These are phyloP conservation scores for Leccinum obscurum DNA, from an alignment of 768 basidiomycete genomes.

Conservation along the genomic window DNA sequence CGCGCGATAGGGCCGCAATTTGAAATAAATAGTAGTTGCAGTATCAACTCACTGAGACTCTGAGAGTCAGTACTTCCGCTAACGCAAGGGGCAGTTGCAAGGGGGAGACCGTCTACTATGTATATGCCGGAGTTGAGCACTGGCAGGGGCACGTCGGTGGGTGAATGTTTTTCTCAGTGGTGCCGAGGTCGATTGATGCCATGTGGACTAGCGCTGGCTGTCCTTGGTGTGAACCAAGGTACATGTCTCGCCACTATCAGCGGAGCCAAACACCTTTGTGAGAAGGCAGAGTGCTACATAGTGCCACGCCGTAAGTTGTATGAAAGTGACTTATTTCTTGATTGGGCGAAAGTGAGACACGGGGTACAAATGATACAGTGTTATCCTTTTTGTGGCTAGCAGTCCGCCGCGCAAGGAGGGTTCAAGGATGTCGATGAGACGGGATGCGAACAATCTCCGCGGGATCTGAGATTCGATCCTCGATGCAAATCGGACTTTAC, in stretches of 20 bases:
- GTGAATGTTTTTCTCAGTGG: neutral
- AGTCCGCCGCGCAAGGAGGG: constrained; percentile 19
- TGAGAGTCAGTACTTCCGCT: neutral
- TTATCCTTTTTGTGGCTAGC: neutral
- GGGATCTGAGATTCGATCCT: constrained; percentile 30
- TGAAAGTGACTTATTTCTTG: neutral
- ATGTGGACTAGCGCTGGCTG: neutral
- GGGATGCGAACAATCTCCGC: constrained; percentile 24
- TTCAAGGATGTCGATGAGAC: neutral
- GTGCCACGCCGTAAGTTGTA: neutral
- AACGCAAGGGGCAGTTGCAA: neutral
- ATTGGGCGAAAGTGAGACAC: neutral
- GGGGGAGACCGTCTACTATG: neutral
- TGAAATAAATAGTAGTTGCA: neutral
- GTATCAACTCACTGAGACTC: neutral
- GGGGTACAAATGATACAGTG: constrained; percentile 5
- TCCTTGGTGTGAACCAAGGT: neutral
- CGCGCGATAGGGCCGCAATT: neutral
- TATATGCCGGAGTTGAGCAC: neutral
- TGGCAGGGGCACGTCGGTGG: neutral
- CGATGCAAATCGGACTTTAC: constrained; percentile 20
- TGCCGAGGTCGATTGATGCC: neutral
- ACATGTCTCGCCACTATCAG: neutral
- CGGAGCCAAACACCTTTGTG: neutral
- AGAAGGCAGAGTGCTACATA: neutral